Evolutionary conservation across 2,329 filamentous ascomycete species (phyloP), one percentile per base, ranked within the genome.

Genomic region (Colletotrichum endophyticum): DNA sequence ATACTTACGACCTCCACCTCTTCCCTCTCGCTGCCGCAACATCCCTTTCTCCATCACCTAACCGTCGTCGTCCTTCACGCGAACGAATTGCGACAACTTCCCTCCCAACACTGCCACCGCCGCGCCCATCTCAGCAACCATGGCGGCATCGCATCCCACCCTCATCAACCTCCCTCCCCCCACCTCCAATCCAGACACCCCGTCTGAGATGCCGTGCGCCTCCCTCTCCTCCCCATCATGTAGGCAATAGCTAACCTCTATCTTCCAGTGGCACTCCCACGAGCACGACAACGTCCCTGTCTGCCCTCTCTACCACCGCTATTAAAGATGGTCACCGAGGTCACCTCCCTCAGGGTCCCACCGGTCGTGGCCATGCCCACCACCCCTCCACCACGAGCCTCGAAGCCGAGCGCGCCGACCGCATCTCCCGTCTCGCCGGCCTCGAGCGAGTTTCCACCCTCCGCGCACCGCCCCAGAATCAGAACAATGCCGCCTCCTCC

Each of bases 321-420:
- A 98, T 98, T 89, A 98, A 98, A 86, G 96, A 99, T 83, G 96
- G 96, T 80, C 95, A 98, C 82, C 95, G 95, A 77, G 96, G 96
- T 78, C 92, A 96, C 82, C 90, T 94, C 32, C 91, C 92, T 32
- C 90, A 93, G 72, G 86, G 89, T 73, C 89, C 91, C 75, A 84
- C 85, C 74, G 70, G 88, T 77, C 91, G 92, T 67, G 87, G 91
- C 80, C 87, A 92, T 83, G 85, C 92, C 81, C 89, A 91, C 80
- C 87, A 90, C 79, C 85, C 91, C 8, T 94, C 93, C 25, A 91
- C 92, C 70, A 94, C 91, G 79, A 96, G 94, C 81, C 92, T 97
- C 77, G 96, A 98, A 81, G 96, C 96, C 78, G 96, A 98, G 85
- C 95, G 96, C 80, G 96, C 95, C 78, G 96, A 98, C 85, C 96